phyloP scores from a whole-genome alignment of 2,329 filamentous ascomycete genomes.

The Teratosphaeria viscida region DNA sequence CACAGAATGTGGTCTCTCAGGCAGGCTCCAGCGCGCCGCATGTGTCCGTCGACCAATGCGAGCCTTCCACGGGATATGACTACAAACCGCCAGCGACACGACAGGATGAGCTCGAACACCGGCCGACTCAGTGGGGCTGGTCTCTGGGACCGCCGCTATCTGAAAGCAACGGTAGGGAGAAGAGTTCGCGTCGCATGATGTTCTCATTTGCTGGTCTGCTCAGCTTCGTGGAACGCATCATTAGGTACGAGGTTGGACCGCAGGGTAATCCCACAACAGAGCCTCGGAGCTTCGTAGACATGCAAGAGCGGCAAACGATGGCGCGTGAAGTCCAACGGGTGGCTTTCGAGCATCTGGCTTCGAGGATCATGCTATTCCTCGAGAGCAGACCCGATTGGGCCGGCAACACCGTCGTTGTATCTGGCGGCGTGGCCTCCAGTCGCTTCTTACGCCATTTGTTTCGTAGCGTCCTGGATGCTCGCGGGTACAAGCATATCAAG shows the following conservation, averaged over 20 bases:
- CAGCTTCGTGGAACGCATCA: conserved; percentile 48
- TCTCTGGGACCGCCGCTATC: conserved; percentile 56
- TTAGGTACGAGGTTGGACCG: conserved; percentile 31
- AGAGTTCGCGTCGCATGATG: conserved; percentile 38
- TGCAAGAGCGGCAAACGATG: conserved; percentile 55
- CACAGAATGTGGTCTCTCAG: not conserved
- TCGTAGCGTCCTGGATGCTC: conserved; percentile 48
- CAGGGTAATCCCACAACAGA: conserved; percentile 19
- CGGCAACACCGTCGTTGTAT: conserved; percentile 61
- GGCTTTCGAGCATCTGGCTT: conserved; percentile 78
- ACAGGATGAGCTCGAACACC: conserved; percentile 45
- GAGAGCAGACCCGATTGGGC: conserved; percentile 1
- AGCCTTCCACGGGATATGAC: conserved; percentile 33
- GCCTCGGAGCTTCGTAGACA: conserved; percentile 9
- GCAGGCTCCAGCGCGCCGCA: not conserved
- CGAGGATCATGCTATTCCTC: conserved; percentile 53
- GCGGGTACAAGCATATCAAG: conserved; percentile 51
- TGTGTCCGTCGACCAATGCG: conserved; percentile 16
- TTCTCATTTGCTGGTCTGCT: conserved; percentile 69
- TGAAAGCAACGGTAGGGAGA: conserved; percentile 34
- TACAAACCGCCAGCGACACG: conserved; percentile 52
- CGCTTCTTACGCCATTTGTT: conserved; percentile 60
- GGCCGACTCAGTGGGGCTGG: conserved; percentile 51
- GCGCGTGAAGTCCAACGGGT: conserved; percentile 67
- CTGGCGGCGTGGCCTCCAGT: conserved; percentile 86